Evolutionary conservation across 1,284 basidiomycete species (phyloP).

Genomic region (Mixia osmundae): DNA sequence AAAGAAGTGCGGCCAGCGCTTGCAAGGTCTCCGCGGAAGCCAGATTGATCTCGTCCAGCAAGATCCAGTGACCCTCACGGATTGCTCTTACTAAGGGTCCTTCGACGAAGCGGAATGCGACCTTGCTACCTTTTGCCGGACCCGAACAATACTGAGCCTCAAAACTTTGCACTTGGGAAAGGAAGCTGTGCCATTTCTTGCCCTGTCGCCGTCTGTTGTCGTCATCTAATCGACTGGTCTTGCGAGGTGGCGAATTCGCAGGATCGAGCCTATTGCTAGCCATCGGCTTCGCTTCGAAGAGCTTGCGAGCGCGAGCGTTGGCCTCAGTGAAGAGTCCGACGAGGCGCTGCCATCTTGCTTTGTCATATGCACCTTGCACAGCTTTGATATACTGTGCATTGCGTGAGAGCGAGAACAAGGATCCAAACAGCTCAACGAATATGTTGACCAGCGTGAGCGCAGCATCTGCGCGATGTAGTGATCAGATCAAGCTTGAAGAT

Average conservation of each 20-base stretch:
- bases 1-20: constrained; percentile 65
- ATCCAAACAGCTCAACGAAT: constrained; percentile 63
- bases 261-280: too few relatives aligned
- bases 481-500: not conserved
- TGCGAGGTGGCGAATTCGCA: too few relatives aligned
- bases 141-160: constrained; percentile 47
- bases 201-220: too few relatives aligned
- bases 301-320: too few relatives aligned
- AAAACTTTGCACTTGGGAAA: constrained; percentile 49
- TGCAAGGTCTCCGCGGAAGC: constrained; percentile 88
- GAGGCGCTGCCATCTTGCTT: constrained; percentile 64
- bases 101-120: constrained; percentile 86
- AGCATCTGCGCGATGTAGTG: constrained; percentile 33
- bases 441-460: constrained; percentile 47
- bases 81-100: constrained; percentile 87
- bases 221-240: too few relatives aligned
- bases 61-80: constrained; percentile 72
- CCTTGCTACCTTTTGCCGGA: constrained; percentile 48
- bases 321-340: constrained; percentile 69
- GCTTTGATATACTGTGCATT: constrained; percentile 71
- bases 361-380: constrained; percentile 55
- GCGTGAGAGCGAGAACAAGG: constrained; percentile 71
- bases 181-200: constrained; percentile 47
- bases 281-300: constrained; percentile 21
- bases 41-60: constrained; percentile 91